phyloP scores from a whole-genome alignment of 805 yeast genomes.

The Metschnikowia colocasiae region DNA sequence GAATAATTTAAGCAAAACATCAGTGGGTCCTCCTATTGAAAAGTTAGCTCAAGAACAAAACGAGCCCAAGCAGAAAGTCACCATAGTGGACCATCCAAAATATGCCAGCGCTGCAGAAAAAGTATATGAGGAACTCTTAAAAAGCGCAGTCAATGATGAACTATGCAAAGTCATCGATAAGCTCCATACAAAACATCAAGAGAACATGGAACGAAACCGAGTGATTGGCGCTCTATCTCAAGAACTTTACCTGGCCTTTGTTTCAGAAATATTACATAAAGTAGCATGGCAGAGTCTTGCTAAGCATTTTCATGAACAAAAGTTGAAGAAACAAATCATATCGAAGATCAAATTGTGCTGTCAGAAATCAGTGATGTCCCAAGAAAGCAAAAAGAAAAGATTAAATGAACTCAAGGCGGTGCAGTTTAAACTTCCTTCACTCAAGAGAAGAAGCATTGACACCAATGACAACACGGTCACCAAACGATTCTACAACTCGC shows the following conservation, averaged over 20 bases:
- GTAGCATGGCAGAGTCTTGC: constrained; percentile 45
- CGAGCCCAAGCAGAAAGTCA: neutral
- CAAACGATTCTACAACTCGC: constrained; percentile 1
- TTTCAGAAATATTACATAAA: constrained; percentile 53
- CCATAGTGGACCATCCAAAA: neutral
- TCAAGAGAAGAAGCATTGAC: constrained; percentile 16
- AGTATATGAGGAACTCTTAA: constrained; percentile 17
- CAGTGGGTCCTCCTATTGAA: neutral
- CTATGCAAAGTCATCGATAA: constrained; percentile 24
- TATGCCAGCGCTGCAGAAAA: neutral
- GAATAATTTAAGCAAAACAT: neutral
- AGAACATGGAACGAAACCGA: constrained; percentile 18
- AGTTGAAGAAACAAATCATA: constrained; percentile 30
- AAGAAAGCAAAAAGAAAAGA: constrained; percentile 29
- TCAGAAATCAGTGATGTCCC: constrained; percentile 23
- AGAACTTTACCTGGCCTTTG: constrained; percentile 57
- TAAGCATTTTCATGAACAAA: constrained; percentile 28
- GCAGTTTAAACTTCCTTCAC: constrained; percentile 21
- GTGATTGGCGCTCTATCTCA: constrained; percentile 39
- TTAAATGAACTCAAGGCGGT: constrained; percentile 27
- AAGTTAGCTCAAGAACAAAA: neutral
- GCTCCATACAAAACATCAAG: constrained; percentile 22
- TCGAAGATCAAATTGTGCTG: constrained; percentile 27
- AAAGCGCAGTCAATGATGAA: constrained; percentile 24
- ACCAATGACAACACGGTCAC: neutral